Percentiles rank a stretch among this genome's conserved stretches.
Conservation (phyloP, 1,139 yeast species). For the Trichomonascaceae sp. region DNA sequence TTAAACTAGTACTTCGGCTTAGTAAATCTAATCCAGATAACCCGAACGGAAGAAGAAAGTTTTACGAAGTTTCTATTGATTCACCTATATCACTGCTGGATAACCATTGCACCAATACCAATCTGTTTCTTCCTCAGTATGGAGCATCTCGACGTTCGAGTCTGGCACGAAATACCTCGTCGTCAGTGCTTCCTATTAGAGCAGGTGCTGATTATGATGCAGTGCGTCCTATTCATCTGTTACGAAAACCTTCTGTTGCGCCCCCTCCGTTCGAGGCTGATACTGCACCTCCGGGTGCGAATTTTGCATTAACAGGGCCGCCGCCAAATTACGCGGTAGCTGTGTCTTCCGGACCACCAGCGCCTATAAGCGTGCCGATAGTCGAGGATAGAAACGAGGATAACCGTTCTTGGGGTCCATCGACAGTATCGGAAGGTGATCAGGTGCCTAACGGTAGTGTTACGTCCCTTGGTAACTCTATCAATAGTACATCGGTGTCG, state of each 20-base stretch:
- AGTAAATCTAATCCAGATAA: constrained; percentile 50
- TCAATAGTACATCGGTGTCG: not conserved
- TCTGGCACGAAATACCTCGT: constrained; percentile 20
- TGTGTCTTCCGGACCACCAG: constrained; percentile 10
- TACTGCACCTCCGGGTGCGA: constrained; percentile 15
- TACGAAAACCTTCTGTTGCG: constrained; percentile 40
- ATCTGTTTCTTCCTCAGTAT: constrained; percentile 37
- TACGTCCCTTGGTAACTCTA: not conserved
- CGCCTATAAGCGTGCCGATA: constrained; percentile 7
- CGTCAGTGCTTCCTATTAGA: constrained; percentile 16
- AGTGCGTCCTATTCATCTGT: constrained; percentile 29
- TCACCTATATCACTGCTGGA: constrained; percentile 79
- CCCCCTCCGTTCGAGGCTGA: constrained; percentile 39
- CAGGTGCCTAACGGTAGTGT: not conserved
- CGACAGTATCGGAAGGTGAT: not conserved
- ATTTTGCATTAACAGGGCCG: constrained; percentile 3
- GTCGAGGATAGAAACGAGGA: not conserved
- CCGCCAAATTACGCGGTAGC: constrained; percentile 20
- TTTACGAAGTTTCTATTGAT: constrained; percentile 86
- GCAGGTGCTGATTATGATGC: constrained; percentile 1
- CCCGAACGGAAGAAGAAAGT: constrained; percentile 51
- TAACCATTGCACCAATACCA: constrained; percentile 34
- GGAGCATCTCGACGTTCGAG: constrained; percentile 17
- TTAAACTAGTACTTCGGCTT: constrained; percentile 74
- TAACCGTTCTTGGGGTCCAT: not conserved